Evolutionary conservation across 169 alveolate genomes (phyloP).

Genomic region (Fabrea salina): DNA sequence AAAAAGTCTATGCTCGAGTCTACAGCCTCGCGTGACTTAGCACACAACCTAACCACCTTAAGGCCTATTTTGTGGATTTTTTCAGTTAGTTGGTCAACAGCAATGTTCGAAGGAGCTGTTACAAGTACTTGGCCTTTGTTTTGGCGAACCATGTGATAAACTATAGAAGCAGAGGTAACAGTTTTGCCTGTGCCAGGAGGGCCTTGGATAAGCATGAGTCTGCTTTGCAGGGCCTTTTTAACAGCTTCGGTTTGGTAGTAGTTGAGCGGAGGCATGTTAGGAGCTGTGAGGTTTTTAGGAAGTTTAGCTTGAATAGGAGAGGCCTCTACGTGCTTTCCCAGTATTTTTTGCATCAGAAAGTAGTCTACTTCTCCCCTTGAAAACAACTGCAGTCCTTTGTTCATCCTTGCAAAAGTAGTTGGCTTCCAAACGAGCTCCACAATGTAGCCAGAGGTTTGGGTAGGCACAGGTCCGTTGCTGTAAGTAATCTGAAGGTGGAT

Average conservation of each 20-base stretch:
- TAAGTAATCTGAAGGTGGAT: slow-evolving; percentile 78
- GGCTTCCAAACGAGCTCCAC: slow-evolving; percentile 93
- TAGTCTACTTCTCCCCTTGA: slow-evolving; percentile 46
- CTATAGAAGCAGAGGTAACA: slow-evolving; percentile 92
- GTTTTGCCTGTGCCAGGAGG: slow-evolving; percentile 99
- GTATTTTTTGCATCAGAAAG: slow-evolving; percentile 51
- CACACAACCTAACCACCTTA: slow-evolving; percentile 89
- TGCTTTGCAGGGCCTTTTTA: slow-evolving; percentile 86
- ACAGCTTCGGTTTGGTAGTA: slow-evolving; percentile 90
- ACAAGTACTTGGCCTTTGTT: slow-evolving; percentile 84
- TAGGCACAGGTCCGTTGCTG: slow-evolving; percentile 54
- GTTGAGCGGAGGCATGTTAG: slow-evolving; percentile 91
- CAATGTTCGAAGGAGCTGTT: slow-evolving; percentile 95
- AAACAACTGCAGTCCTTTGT: slow-evolving; percentile 82
- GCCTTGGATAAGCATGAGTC: slow-evolving; percentile 91
- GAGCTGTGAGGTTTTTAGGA: slow-evolving; percentile 83
- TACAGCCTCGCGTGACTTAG: slow-evolving; percentile 85
- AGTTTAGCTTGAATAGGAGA: slow-evolving; percentile 28
- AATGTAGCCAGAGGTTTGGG: slow-evolving; percentile 70
- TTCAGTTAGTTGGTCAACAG: slow-evolving; percentile 94
- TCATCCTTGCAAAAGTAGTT: slow-evolving; percentile 93
- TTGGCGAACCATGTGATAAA: slow-evolving; percentile 84
- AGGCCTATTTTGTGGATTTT: slow-evolving; percentile 92
- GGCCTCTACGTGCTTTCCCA: slow-evolving; percentile 59
- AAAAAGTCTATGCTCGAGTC: slow-evolving; percentile 83